Percentiles rank a stretch among this genome's conserved stretches.
These are phyloP conservation scores for Chlamydomonas incerta DNA, from an alignment of 139 green algal species.

Conservation along the genomic window DNA sequence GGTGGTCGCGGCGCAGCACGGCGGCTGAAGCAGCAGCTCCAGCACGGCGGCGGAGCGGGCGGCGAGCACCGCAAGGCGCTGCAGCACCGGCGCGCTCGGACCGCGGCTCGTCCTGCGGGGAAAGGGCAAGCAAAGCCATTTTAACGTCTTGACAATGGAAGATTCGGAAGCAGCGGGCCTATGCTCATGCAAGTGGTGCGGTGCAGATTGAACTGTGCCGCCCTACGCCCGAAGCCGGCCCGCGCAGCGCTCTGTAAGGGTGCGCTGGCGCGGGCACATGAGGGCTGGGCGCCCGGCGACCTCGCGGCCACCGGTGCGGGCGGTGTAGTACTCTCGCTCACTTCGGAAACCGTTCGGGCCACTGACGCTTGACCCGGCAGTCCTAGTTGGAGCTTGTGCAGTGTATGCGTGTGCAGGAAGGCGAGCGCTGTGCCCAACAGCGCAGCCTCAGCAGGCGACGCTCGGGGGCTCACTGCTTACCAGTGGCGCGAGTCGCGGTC, in stretches of 20 bases:
- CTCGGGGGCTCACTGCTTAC: slow-evolving; percentile 34
- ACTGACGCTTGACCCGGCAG: slow-evolving; percentile 36
- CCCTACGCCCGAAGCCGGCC: neutral
- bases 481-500: slow-evolving; percentile 60
- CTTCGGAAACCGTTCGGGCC: slow-evolving; percentile 56
- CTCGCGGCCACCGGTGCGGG: neutral
- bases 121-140: neutral
- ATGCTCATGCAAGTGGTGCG: neutral
- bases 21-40: slow-evolving; percentile 37
- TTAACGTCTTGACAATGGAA: too few species aligned
- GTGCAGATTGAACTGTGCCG: neutral
- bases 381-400: slow-evolving; percentile 59
- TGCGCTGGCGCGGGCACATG: neutral
- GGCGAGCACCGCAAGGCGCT: slow-evolving; percentile 6
- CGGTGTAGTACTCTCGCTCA: slow-evolving; percentile 41
- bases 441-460: neutral
- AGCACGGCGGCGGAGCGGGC: slow-evolving; percentile 31
- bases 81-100: neutral
- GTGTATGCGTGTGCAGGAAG: too few species aligned
- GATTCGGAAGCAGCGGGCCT: too few species aligned
- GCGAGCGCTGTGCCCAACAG: too few species aligned
- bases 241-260: neutral
- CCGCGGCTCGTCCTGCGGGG: slow-evolving; percentile 3
- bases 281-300: neutral
- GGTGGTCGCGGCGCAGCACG: neutral